Evolutionary conservation across 2,329 filamentous ascomycete genomes (phyloP).

Genomic region (Colletotrichum falcatum): DNA sequence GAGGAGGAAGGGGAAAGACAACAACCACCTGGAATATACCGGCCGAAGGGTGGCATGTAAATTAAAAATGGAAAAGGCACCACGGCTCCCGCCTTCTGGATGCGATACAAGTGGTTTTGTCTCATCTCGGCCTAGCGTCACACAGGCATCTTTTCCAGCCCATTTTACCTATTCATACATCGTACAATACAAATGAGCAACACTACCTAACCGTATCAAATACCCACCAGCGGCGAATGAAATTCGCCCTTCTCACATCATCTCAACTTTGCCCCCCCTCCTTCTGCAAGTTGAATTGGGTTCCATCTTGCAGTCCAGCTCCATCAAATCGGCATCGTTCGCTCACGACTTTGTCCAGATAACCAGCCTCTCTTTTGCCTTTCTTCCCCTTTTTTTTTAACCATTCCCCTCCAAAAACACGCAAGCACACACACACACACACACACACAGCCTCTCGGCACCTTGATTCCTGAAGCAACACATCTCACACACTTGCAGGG

Average conservation of each 20-base stretch:
- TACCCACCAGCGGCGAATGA: constrained; percentile 18
- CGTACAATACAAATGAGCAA: background rate
- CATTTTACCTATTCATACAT: constrained; percentile 3
- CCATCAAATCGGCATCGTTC: constrained; percentile 17
- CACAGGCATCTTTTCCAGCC: constrained; percentile 30
- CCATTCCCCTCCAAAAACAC: background rate
- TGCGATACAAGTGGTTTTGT: constrained; percentile 37
- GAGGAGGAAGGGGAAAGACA: constrained; percentile 13
- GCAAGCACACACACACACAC: background rate
- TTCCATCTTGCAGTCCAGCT: constrained; percentile 31
- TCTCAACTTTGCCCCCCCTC: constrained; percentile 19
- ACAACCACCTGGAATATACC: constrained; percentile 12
- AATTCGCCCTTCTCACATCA: constrained; percentile 13
- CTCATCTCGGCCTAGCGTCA: constrained; percentile 41
- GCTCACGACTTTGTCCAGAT: constrained; percentile 24
- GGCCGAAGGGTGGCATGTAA: constrained; percentile 37
- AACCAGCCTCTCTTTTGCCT: constrained; percentile 1
- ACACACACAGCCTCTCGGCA: constrained; percentile 31
- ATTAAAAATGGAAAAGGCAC: constrained; percentile 41
- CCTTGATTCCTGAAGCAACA: constrained; percentile 25
- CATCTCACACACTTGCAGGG: constrained; percentile 12
- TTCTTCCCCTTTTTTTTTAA: background rate
- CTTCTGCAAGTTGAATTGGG: constrained; percentile 20
- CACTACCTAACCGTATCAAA: background rate
- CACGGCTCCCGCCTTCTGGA: constrained; percentile 34